Conservation (phyloP, 345 rosid species). For the Euclidium syriacum region DNA sequence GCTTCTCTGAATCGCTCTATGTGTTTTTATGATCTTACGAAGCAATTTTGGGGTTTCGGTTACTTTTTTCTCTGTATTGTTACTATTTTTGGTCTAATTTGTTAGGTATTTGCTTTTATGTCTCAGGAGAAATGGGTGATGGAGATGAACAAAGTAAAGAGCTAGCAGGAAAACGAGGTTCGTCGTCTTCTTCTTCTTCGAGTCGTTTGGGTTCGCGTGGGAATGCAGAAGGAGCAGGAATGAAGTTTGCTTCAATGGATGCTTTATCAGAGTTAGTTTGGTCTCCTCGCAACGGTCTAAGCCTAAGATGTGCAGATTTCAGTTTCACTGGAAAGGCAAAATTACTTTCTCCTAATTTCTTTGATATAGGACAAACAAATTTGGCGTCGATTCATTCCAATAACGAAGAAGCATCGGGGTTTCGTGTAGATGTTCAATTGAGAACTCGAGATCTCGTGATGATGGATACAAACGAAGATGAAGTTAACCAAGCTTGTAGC, state of each 20-base stretch:
- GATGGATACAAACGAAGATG: slow-evolving; percentile 22
- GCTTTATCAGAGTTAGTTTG: slow-evolving; percentile 82
- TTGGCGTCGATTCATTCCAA: slow-evolving; percentile 21
- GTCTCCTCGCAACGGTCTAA: slow-evolving; percentile 78
- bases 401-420: slow-evolving; percentile 11
- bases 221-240: slow-evolving; percentile 57
- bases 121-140: slow-evolving; percentile 42
- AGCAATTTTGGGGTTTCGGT: background rate
- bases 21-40: background rate
- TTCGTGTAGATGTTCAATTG: slow-evolving; percentile 18
- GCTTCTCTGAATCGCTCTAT: background rate
- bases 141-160: slow-evolving; percentile 42
- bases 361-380: slow-evolving; percentile 39
- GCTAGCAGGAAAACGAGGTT: background rate
- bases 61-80: background rate
- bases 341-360: slow-evolving; percentile 33
- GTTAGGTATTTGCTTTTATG: background rate
- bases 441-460: slow-evolving; percentile 11
- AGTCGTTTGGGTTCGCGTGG: slow-evolving; percentile 42
- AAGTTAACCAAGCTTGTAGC: slow-evolving; percentile 18
- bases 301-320: slow-evolving; percentile 69
- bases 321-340: slow-evolving; percentile 38
- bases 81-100: background rate
- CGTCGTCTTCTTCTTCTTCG: no score
- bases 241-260: slow-evolving; percentile 49